Evolutionary conservation across 2,329 filamentous ascomycete species (phyloP).

Genomic region (Verticillium tricorpus): DNA sequence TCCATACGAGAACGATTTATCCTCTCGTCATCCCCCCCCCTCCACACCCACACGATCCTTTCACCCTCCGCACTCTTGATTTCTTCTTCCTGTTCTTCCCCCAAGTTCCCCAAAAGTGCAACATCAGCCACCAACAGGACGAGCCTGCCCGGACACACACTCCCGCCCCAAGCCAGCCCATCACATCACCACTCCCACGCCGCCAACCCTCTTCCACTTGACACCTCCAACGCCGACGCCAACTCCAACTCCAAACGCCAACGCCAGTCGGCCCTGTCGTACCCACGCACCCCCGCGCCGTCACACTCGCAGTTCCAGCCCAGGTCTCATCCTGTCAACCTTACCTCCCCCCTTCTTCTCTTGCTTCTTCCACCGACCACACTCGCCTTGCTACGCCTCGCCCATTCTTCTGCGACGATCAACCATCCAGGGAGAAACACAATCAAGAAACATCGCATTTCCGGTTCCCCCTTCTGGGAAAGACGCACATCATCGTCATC

Average conservation of each 20-base stretch:
- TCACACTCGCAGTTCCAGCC: background rate
- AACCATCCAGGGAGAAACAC: background rate
- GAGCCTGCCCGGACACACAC: background rate
- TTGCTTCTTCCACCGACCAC: background rate
- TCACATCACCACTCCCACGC: conserved; percentile 14
- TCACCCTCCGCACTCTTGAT: background rate
- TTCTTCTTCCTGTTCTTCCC: background rate
- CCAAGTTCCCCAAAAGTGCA: background rate
- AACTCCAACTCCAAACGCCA: background rate
- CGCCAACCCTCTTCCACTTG: conserved; percentile 8
- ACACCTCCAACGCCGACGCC: background rate
- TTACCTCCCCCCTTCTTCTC: conserved; percentile 2
- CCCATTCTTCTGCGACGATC: background rate
- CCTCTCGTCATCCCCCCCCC: background rate
- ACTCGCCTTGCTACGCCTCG: conserved; percentile 1
- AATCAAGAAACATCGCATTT: background rate
- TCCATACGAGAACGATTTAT: background rate
- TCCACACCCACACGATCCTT: background rate
- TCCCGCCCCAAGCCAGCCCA: conserved; percentile 1
- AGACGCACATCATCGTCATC: background rate
- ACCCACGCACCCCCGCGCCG: conserved; percentile 7
- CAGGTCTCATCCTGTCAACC: conserved; percentile 2
- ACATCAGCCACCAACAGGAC: background rate
- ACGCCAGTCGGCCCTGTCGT: conserved; percentile 5
- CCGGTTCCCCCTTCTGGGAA: background rate